These are phyloP conservation scores for Yarrowia sp. DNA, from an alignment of 805 yeast species.

Conservation along the genomic window DNA sequence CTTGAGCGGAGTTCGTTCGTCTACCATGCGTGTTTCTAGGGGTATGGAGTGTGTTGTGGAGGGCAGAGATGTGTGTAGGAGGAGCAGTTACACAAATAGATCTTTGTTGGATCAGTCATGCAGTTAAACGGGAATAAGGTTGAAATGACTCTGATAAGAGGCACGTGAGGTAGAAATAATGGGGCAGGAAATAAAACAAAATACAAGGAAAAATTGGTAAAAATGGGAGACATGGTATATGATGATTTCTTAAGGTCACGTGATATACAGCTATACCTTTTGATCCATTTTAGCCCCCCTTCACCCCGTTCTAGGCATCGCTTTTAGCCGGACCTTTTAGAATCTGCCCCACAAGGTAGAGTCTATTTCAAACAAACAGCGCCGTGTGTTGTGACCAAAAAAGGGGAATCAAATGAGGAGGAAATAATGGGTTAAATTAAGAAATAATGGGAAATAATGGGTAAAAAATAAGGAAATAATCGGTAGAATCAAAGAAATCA, in stretches of 20 bases:
- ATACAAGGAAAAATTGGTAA: too few species aligned
- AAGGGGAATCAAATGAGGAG: too few species aligned
- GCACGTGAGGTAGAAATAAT: slow-evolving; percentile 1
- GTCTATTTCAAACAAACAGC: background rate
- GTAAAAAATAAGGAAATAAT: too few species aligned
- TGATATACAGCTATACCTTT: too few species aligned
- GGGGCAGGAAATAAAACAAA: background rate
- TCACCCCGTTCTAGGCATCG: background rate
- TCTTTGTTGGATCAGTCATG: slow-evolving; percentile 18
- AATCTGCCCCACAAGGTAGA: background rate
- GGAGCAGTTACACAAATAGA: background rate
- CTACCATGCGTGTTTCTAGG: background rate
- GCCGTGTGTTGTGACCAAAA: background rate
- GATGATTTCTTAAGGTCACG: too few species aligned
- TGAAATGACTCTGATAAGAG: slow-evolving; percentile 30
- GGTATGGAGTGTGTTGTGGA: slow-evolving; percentile 1
- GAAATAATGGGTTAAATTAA: background rate
- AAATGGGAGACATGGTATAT: too few species aligned
- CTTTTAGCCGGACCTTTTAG: slow-evolving; percentile 6
- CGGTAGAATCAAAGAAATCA: too few species aligned
- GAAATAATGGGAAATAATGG: too few species aligned
- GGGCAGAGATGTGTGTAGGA: background rate
- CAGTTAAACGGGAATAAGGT: background rate
- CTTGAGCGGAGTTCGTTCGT: slow-evolving; percentile 27
- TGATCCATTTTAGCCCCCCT: too few species aligned